Evolutionary conservation across 148 eudicot species (phyloP), one percentile per base, ranked within the genome.

Genomic region (Vaccinium myrtillus): DNA sequence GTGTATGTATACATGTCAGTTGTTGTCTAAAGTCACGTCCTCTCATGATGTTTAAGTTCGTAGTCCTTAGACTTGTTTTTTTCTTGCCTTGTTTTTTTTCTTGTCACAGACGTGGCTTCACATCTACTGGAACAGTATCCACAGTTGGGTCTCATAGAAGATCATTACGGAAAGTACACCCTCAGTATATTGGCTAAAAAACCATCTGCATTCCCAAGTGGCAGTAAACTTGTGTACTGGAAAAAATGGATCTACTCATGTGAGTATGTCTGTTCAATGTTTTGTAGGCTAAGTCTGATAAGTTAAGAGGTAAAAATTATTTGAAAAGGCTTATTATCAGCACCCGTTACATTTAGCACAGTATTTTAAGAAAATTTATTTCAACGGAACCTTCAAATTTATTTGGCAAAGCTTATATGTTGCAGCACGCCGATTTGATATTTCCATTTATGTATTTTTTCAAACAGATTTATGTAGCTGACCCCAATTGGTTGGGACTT

Each of bases 201-300:
- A 59, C 65, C 65, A 59, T 59, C 65, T 59, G 65, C 65, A 19
- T 59, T 59, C 65, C 65, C 65, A 59, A 59, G 65, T 59, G 65
- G 65, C 65, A 16, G 65, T 59, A 59, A 59, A 59, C 65, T 59
- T 59, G 23, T 19, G 65, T 59, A 6, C 9, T 59, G 65, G 65
- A 59, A 59, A 59, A 59, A 19, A 5, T 59, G 65, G 65, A 59
- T 59, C 65, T 59, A 59, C 23, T 59, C 65, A 59, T 16, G 65
- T 59, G 23, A 59, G 65, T 59, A 59, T 59, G 18, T 59, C 65
- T 59, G 23, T 59, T 59, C 8, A 18, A 59, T 19, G 21, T 16
- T 59, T 59, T 59, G 65, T 59, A 16, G 65, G n/a, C 65, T 59
- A 2, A 55, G 59, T 55, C 19, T 55, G 6, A 14, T 55, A 55